Evolutionary conservation across 495 filamentous ascomycete species (phyloP), one percentile per base, ranked within the genome.

Genomic region (Penicillium daleae): DNA sequence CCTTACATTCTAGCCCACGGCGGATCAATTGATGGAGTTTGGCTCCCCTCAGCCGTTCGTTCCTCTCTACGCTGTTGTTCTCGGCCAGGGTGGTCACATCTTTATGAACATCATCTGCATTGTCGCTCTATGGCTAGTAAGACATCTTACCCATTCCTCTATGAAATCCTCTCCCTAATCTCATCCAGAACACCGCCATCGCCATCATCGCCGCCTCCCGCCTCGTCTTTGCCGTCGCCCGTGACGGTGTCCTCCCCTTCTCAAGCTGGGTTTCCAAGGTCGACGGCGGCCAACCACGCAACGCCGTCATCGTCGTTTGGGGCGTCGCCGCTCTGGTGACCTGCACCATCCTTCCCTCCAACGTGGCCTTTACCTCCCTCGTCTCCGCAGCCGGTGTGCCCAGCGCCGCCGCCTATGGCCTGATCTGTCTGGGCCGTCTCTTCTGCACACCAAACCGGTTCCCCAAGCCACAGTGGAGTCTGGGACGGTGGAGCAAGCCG

Each of bases 201-300:
- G 83, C 83, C 37, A 81, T 83, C 53, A 77, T 82, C 51, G 82
- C 83, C 27, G 80, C 80, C n/a, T 85, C 82, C 33, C 81, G 83
- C 42, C 76, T 85, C 17, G 81, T 84, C 68, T 85, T 83, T 69
- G 83, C 83, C 37, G 81, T 85, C 26, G 82, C 83, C 42, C 78
- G 83, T 44, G 83, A 85, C 63, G 82, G 82, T 37, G 83, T 84
- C 29, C 78, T 85, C 26, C 83, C 83, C 5, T 84, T 84, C 73
- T 83, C 82, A 6, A 65, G 78, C 61, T 85, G 82, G 82, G 82
- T 85, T 27, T 80, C 80, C 33, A 65, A 69, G n/a, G 81, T 85
- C 7, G 73, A 83, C 22, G 65, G 74, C 40, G 82, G 81, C 59
- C 80, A 84, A 58, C 83, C 83, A 3, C 80, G 76, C 50, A 84